A percentile compares a stretch with the other conserved stretches of the same genome.
These are phyloP conservation scores for Cystobasidium sp. DNA, from an alignment of 1,284 basidiomycete species.

Conservation along the genomic window DNA sequence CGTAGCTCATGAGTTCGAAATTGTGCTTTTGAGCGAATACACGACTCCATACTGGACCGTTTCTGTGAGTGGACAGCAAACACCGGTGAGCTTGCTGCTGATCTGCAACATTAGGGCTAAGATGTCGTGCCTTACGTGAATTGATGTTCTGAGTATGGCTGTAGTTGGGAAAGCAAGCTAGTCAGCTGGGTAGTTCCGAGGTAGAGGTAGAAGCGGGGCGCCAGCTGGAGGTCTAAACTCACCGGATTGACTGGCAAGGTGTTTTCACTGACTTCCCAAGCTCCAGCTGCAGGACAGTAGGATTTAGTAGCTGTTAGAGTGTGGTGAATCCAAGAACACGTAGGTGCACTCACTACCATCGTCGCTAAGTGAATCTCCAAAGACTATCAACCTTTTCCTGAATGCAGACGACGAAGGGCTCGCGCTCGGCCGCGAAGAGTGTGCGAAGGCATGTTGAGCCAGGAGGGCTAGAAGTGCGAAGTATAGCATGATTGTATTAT, in stretches of 20 bases:
- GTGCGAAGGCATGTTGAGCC: not conserved
- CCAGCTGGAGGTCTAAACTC: not conserved
- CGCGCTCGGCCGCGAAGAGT: conserved; percentile 5
- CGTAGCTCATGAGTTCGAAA: conserved; percentile 26
- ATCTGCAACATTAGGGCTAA: no score
- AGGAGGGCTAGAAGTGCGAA: no score
- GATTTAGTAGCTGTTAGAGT: not conserved
- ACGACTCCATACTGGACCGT: conserved; percentile 31
- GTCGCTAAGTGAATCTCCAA: conserved; percentile 39
- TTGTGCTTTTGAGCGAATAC: conserved; percentile 3
- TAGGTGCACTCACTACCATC: conserved; percentile 15
- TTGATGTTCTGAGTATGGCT: conserved; percentile 17
- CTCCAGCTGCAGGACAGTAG: not conserved
- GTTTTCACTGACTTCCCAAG: conserved; percentile 3
- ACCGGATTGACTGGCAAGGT: conserved; percentile 1
- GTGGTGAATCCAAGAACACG: not conserved
- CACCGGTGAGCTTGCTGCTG: no score
- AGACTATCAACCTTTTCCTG: conserved; percentile 37
- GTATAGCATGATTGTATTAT: no score
- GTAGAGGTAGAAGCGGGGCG: not conserved
- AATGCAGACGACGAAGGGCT: conserved; percentile 15
- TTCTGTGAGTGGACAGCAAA: not conserved
- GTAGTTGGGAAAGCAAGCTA: not conserved
- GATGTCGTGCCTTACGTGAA: not conserved
- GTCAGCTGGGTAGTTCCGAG: not conserved